phyloP scores from a whole-genome alignment of 2,329 filamentous ascomycete species.

The Macroventuria anomochaeta region DNA sequence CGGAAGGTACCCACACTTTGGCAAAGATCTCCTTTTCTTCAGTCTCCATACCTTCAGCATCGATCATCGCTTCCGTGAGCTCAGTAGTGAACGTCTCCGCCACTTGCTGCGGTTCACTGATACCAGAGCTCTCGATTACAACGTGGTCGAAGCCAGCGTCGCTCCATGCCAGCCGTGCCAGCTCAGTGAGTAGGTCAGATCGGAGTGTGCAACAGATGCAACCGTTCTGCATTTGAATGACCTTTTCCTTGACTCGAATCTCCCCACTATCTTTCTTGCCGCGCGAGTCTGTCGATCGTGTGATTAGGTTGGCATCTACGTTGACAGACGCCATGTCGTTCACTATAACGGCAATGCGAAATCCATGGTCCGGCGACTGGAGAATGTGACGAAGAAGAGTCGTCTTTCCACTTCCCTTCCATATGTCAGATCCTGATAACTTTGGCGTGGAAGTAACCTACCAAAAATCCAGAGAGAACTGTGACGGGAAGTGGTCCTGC shows the following conservation, averaged over 20 bases:
- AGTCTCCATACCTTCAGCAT: constrained; percentile 50
- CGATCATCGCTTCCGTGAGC: constrained; percentile 54
- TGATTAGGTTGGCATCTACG: constrained; percentile 68
- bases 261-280: constrained; percentile 34
- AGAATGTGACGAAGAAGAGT: constrained; percentile 74
- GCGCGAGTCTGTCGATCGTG: constrained; percentile 51
- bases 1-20: constrained; percentile 51
- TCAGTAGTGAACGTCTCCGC: constrained; percentile 72
- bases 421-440: constrained; percentile 3
- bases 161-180: constrained; percentile 67
- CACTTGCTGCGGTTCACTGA: constrained; percentile 76
- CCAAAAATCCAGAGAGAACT: constrained; percentile 66
- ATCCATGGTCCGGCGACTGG: constrained; percentile 66
- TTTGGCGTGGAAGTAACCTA: constrained; percentile 31
- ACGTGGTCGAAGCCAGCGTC: constrained; percentile 72
- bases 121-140: constrained; percentile 73
- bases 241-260: constrained; percentile 66
- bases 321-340: constrained; percentile 71
- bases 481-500: constrained; percentile 61
- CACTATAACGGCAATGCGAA: constrained; percentile 74
- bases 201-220: constrained; percentile 80
- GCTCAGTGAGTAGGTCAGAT: constrained; percentile 72
- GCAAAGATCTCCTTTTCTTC: constrained; percentile 55
- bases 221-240: constrained; percentile 72
- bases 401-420: constrained; percentile 72